Evolutionary conservation across 2,329 filamentous ascomycete species (phyloP), one percentile per base, ranked within the genome.

Genomic region (Raffaelea arxii): DNA sequence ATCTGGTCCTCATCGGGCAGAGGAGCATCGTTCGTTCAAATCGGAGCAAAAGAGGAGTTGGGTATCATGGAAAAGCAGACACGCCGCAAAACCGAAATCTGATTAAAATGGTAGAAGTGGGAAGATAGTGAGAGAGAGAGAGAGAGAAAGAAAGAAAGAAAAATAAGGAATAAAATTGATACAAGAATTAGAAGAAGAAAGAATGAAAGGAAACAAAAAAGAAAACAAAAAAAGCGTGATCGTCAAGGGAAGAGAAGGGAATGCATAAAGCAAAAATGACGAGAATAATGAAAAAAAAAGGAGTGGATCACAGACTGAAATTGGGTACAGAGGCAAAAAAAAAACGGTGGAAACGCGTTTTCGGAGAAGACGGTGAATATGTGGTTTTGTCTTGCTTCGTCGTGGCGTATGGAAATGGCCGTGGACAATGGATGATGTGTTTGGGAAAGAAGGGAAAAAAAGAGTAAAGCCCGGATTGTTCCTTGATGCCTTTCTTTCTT

Each of bases 21-120:
- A n/a, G n/a, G n/a, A n/a, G n/a, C n/a, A n/a, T n/a, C n/a, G n/a
- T n/a, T n/a, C n/a, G n/a, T n/a, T n/a, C n/a, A n/a, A n/a, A n/a
- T n/a, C n/a, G n/a, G n/a, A n/a, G n/a, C n/a, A n/a, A n/a, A n/a
- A n/a, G n/a, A n/a, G n/a, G n/a, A n/a, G n/a, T n/a, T n/a, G n/a
- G n/a, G n/a, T n/a, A n/a, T n/a, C n/a, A n/a, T n/a, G n/a, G n/a
- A n/a, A n/a, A n/a, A n/a, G n/a, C n/a, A n/a, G n/a, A n/a, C n/a
- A n/a, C n/a, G n/a, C n/a, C n/a, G n/a, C n/a, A n/a, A n/a, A n/a
- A n/a, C n/a, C n/a, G n/a, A n/a, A n/a, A n/a, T n/a, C n/a, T n/a
- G n/a, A n/a, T n/a, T 14, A 22, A 25, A 43, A 32, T 32, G 25
- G 30, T 41, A 47, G 35, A 48, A 46, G 39, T 37, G 46, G 37